phyloP scores from a whole-genome alignment of 1,139 yeast species.

The Candida sanyaensis region DNA sequence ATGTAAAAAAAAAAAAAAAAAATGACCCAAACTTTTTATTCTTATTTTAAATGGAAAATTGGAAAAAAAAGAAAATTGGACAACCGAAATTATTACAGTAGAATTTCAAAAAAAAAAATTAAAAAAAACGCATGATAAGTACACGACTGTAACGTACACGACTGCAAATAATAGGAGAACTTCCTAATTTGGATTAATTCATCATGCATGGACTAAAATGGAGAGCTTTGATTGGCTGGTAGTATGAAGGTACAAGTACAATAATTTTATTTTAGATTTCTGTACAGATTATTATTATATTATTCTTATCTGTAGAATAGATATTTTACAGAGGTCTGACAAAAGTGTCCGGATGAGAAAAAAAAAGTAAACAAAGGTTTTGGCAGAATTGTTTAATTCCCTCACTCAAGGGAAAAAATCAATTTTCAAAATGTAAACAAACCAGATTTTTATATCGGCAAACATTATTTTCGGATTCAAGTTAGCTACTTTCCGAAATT shows the following conservation, averaged over 20 bases:
- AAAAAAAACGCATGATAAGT: not conserved
- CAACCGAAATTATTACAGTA: slow-evolving; percentile 7
- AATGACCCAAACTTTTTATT: not conserved
- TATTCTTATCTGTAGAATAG: not conserved
- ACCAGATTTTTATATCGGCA: too few relatives aligned
- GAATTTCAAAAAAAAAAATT: not conserved
- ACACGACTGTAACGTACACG: not conserved
- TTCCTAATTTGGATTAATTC: slow-evolving; percentile 1
- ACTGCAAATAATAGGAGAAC: not conserved
- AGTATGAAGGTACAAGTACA: not conserved
- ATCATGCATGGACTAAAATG: not conserved
- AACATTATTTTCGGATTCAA: too few relatives aligned
- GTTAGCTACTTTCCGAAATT: too few relatives aligned
- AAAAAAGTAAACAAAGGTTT: too few relatives aligned
- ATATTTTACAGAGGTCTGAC: too few relatives aligned
- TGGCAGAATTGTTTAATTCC: too few relatives aligned
- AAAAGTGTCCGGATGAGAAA: too few relatives aligned
- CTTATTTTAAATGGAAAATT: not conserved
- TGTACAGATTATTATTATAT: not conserved
- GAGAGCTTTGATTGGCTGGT: not conserved
- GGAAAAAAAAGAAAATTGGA: not conserved
- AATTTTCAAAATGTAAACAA: too few relatives aligned
- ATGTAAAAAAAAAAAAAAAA: slow-evolving; percentile 1
- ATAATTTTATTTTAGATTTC: not conserved
- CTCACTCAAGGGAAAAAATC: too few relatives aligned